phyloP scores from a whole-genome alignment of 768 basidiomycete genomes.

The Collybia sp. region DNA sequence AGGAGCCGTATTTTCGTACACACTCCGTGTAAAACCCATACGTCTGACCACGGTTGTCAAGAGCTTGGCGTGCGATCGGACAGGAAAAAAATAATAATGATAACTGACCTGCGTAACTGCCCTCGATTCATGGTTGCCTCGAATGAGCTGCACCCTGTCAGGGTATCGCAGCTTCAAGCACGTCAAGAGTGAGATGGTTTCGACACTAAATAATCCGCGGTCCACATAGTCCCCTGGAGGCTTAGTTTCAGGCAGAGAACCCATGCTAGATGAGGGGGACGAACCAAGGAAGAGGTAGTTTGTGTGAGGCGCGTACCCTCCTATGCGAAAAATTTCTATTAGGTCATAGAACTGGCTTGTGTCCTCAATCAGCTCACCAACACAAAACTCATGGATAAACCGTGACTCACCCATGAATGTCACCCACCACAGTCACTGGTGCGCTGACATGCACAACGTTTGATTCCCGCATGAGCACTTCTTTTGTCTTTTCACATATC shows the following conservation, averaged over 20 bases:
- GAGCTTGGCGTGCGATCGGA: constrained; percentile 15
- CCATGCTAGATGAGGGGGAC: constrained; percentile 22
- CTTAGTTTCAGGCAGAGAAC: constrained; percentile 6
- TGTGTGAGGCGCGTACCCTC: constrained; percentile 92
- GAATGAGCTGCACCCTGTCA: constrained; percentile 91
- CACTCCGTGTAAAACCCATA: constrained; percentile 99
- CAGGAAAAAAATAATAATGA: constrained; percentile 9
- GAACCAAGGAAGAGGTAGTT: constrained; percentile 97
- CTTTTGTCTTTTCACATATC: constrained; percentile 99
- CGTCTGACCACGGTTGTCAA: constrained; percentile 51
- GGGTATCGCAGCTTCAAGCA: constrained; percentile 97
- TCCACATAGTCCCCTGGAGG: constrained; percentile 94
- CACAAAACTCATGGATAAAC: not conserved
- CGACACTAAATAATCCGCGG: constrained; percentile 94
- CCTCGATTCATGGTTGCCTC: constrained; percentile 96
- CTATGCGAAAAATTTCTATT: constrained; percentile 98
- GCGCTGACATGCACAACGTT: constrained; percentile 97
- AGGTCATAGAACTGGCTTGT: constrained; percentile 98
- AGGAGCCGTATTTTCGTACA: constrained; percentile 92
- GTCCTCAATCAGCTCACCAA: not conserved
- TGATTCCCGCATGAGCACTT: constrained; percentile 97
- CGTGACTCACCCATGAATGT: constrained; percentile 91
- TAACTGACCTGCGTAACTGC: constrained; percentile 92
- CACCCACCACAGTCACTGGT: constrained; percentile 97
- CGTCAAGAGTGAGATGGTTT: constrained; percentile 95